A percentile compares a stretch with the other conserved stretches of the same genome.
These are phyloP conservation scores for Paramecium biaurelia DNA, from an alignment of 73 alveolate genomes.

Conservation along the genomic window DNA sequence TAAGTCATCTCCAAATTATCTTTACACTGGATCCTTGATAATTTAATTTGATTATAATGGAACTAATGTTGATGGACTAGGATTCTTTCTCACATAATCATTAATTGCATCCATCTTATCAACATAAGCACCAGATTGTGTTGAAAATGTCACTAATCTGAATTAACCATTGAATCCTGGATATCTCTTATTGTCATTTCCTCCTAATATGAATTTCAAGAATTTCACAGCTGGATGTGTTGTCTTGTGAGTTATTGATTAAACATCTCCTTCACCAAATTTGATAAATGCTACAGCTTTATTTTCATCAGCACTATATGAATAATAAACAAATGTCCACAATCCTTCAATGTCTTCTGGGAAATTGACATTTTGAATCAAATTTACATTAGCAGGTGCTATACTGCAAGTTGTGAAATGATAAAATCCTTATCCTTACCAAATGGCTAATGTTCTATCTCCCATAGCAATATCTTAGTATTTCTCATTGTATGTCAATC, in stretches of 20 bases:
- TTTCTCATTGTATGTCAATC: slow-evolving; percentile 9
- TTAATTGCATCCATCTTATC: background rate
- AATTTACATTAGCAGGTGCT: background rate
- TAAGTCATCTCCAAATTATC: background rate
- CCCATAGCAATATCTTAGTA: background rate
- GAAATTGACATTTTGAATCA: background rate
- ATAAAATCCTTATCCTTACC: slow-evolving; percentile 57
- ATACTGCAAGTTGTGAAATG: slow-evolving; percentile 41
- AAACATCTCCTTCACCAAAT: background rate
- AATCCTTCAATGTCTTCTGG: slow-evolving; percentile 60
- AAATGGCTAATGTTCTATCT: slow-evolving; percentile 39
- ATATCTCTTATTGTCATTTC: slow-evolving; percentile 34
- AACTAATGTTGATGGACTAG: slow-evolving; percentile 5
- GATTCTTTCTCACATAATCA: background rate
- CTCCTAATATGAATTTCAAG: slow-evolving; percentile 37
- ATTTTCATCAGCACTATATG: slow-evolving; percentile 24
- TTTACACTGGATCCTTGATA: background rate
- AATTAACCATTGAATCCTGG: slow-evolving; percentile 47
- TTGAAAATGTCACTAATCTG: background rate
- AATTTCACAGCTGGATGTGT: slow-evolving; percentile 16
- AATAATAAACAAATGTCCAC: slow-evolving; percentile 55
- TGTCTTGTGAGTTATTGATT: background rate
- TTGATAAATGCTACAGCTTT: slow-evolving; percentile 36
- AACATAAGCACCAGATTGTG: background rate
- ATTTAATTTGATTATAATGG: background rate